Base-by-base conservation (phyloP, 116 monocot genomes). In the Dioscorea cayenensis region DNA sequence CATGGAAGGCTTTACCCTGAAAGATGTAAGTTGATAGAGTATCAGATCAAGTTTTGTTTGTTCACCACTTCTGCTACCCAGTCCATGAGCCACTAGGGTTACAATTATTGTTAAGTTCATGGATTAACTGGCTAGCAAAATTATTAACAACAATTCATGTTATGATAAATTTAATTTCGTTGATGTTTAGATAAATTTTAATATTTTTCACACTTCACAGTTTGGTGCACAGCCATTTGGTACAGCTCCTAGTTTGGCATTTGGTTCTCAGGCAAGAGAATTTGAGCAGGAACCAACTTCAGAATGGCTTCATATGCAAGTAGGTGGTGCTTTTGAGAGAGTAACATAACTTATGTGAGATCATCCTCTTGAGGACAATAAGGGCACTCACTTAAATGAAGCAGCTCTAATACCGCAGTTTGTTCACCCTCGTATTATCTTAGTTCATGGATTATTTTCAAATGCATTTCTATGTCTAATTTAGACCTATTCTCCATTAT, bases 301-400 rank as follows among this genome's bases (percentile, higher is more conserved):
- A 17, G 84, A 84, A 79, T 88, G 84, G 84, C 79, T 88, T 68
- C 88, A 88, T 64, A 88, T 88, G 88, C 88, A 88, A 69, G 84
- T 88, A 23, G 82, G 84, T n/a, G 81, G 84, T 68, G 82, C 88
- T 63, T 84, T 81, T 55, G 82, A 84, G 59, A 81, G 88, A 82
- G 84, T 82, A 20, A 77, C 88, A 71, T 88, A 78, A 65, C n/a
- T 17, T 7, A 23, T 10, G 19, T 29, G 32, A 28, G 21, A 58
- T 59, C 14, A 14, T 59, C 70, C 58, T 27, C 58, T 32, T 4
- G 13, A 58, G 55, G 52, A 28, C 1, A 58, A 70, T 70, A 14
- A 58, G 18, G 25, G 23, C 58, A 23, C 22, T 20, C 6, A 70
- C 27, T 43, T 5, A 5, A 49, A 36, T 49, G 7, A 23, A 1